Evolutionary conservation across 2,329 filamentous ascomycete genomes (phyloP).

Genomic region (Venturiaceae sp.): DNA sequence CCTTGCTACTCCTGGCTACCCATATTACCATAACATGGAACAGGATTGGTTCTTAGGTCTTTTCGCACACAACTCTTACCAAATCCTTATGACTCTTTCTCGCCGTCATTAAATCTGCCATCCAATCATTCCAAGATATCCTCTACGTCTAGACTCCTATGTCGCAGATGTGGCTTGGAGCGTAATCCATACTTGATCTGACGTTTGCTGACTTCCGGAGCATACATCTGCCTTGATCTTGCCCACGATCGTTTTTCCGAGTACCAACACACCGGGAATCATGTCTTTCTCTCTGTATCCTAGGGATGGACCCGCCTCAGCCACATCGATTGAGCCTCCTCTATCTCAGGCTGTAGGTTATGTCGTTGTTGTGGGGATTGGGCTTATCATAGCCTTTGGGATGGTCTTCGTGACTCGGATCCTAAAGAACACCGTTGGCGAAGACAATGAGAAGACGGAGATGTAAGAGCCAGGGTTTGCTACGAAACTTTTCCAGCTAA

Average conservation of each 20-base stretch:
- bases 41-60: background rate
- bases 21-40: background rate
- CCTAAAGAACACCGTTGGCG: conserved; percentile 39
- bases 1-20: background rate
- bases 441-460: conserved; percentile 44
- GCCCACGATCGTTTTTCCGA: background rate
- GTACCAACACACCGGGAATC: background rate
- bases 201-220: background rate
- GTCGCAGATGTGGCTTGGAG: background rate
- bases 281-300: background rate
- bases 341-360: conserved; percentile 8
- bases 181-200: background rate
- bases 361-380: conserved; percentile 8
- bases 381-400: conserved; percentile 7
- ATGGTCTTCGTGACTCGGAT: conserved; percentile 9
- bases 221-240: background rate
- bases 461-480: conserved; percentile 24
- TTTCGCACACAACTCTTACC: background rate
- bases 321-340: conserved; percentile 2
- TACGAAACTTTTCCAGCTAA: background rate
- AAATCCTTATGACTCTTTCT: background rate
- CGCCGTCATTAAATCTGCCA: background rate
- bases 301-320: background rate
- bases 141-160: background rate
- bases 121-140: background rate